Evolutionary conservation across 2,329 filamentous ascomycete genomes (phyloP).

Genomic region (Phyllosticta paracitricarpa): DNA sequence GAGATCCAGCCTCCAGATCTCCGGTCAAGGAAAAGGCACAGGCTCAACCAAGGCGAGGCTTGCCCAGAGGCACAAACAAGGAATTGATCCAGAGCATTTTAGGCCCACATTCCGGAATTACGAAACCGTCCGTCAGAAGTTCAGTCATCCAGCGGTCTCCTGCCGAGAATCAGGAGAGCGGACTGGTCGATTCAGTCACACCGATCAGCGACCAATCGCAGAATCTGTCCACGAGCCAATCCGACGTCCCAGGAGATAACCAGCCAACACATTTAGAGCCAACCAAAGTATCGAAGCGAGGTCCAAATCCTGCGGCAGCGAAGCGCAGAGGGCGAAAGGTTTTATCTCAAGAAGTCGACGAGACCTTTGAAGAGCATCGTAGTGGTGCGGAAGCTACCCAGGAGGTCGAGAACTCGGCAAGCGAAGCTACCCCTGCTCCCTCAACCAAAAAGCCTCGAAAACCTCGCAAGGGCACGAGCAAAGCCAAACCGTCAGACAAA

Average conservation of each 20-base stretch:
- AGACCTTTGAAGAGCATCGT: neutral
- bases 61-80: neutral
- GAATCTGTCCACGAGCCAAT: neutral
- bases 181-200: neutral
- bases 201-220: neutral
- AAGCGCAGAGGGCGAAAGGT: neutral
- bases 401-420: neutral
- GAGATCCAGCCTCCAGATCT: neutral
- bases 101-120: neutral
- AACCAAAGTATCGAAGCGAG: neutral
- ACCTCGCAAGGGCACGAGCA: conserved; percentile 14
- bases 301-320: neutral
- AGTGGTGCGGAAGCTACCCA: neutral
- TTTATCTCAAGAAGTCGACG: neutral
- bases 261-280: neutral
- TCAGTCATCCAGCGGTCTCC: neutral
- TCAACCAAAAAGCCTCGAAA: conserved; percentile 21
- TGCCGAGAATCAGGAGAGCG: neutral
- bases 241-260: neutral
- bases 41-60: neutral
- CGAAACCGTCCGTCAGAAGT: neutral
- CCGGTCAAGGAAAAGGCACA: neutral
- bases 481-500: neutral
- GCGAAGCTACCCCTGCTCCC: neutral
- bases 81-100: conserved; percentile 3